Conservation (phyloP, 2,329 filamentous ascomycete species). For the Penicillium sp. region DNA sequence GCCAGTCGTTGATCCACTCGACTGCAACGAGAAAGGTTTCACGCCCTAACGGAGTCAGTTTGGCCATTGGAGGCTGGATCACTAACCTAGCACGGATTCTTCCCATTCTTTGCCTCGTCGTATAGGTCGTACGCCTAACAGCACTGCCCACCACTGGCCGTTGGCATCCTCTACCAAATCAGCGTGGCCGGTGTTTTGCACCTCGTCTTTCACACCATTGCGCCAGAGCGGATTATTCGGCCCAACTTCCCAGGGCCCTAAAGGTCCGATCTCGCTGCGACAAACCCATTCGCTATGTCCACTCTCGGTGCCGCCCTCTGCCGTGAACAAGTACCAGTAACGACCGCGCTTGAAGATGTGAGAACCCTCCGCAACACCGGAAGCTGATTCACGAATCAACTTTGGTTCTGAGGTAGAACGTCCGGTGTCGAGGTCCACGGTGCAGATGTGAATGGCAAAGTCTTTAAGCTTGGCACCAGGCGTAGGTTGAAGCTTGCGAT, state of each 20-base stretch:
- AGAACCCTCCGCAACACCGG: slow-evolving; percentile 52
- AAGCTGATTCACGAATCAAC: slow-evolving; percentile 47
- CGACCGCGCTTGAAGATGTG: slow-evolving; percentile 54
- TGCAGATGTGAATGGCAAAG: slow-evolving; percentile 46
- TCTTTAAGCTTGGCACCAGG: slow-evolving; percentile 48
- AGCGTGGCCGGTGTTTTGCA: slow-evolving; percentile 53
- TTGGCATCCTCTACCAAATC: slow-evolving; percentile 48
- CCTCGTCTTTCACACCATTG: slow-evolving; percentile 48
- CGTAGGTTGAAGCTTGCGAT: slow-evolving; percentile 38
- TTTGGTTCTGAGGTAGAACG: slow-evolving; percentile 31
- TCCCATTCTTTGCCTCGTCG: slow-evolving; percentile 30
- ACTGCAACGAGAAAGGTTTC: slow-evolving; percentile 54
- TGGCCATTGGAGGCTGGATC: background rate
- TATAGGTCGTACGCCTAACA: slow-evolving; percentile 47
- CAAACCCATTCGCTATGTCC: slow-evolving; percentile 61
- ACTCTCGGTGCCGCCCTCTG: slow-evolving; percentile 58
- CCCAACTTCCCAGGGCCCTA: slow-evolving; percentile 63
- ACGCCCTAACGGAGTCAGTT: slow-evolving; percentile 33
- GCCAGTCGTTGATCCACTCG: slow-evolving; percentile 54
- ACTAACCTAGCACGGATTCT: slow-evolving; percentile 45
- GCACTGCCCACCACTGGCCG: slow-evolving; percentile 51
- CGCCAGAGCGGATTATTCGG: slow-evolving; percentile 58
- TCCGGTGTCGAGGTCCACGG: slow-evolving; percentile 33
- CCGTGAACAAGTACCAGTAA: slow-evolving; percentile 55
- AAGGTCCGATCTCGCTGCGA: slow-evolving; percentile 52